Conservation (phyloP, 2,329 filamentous ascomycete species). For the Apiospora rasikravindrae region DNA sequence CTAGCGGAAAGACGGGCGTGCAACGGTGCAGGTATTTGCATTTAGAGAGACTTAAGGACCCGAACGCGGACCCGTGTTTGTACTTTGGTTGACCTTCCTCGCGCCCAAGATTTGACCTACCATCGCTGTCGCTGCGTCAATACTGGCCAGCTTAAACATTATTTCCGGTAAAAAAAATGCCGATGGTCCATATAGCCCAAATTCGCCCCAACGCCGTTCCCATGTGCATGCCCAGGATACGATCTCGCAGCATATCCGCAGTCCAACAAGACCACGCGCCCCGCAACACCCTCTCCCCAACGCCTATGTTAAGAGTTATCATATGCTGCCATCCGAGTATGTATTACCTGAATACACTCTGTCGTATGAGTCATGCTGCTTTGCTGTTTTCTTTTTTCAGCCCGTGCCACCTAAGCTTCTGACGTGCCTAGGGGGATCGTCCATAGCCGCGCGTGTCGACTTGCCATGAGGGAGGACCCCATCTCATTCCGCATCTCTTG, state of each 20-base stretch:
- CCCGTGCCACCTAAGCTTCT: neutral
- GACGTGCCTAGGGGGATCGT: neutral
- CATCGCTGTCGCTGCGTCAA: neutral
- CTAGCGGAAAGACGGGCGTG: neutral
- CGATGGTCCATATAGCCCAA: neutral
- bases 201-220: neutral
- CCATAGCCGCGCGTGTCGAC: neutral
- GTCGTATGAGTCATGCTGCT: constrained; percentile 6
- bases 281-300: neutral
- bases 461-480: neutral
- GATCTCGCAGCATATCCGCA: neutral
- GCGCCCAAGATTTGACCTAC: neutral
- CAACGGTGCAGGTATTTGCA: neutral
- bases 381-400: neutral
- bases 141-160: constrained; percentile 10
- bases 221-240: neutral
- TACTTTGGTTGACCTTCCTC: neutral
- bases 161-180: neutral
- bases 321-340: constrained; percentile 11
- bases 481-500: neutral
- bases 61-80: neutral
- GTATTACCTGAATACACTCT: constrained; percentile 20
- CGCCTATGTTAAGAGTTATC: neutral
- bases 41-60: neutral
- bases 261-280: neutral